Base-by-base conservation (phyloP, 225 moss, liverwort and hornwort genomes). In the Sphagnum tenellum region DNA sequence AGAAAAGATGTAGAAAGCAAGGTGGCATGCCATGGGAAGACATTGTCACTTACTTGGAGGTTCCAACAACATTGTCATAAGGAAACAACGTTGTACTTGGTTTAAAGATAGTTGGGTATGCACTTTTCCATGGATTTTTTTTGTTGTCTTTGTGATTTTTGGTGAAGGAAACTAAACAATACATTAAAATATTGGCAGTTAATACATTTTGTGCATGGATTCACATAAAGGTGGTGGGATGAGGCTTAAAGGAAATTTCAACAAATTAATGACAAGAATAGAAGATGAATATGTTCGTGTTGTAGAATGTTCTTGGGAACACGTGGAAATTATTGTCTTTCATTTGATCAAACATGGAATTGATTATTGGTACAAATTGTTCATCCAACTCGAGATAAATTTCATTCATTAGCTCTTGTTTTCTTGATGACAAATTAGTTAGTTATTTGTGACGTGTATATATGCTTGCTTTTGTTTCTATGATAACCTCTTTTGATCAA, bases 1-100 rank as follows among this genome's bases (percentile, higher is more conserved):
- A 78, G 82, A 49, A 91, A 86, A 69, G 89, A 84, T 4, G 84
- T 75, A 80, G 81, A 67, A 80, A 78, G 56, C 78, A 80, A 55
- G 84, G 84, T 55, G 84, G 84, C 72, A 78, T 94, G 12, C 64
- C 89, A 57, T 94, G 91, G 94, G 91, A 94, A 55, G 91, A 91
- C 64, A 81, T 94, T 64, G 91, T 89, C 3, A 70, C 80, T 46
- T 94, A 89, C 75, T 85, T 88, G 54, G 94, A 89, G 70, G 91
- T 91, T 48, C 73, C 80, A 50, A 79, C 86, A 56, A 70, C 81
- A 55, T 56, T 73, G 59, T 81, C 77, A 56, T 72, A 77, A 60
- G 89, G 78, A 45, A 67, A 68, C 14, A 81, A 78, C 51, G 64
- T 66, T 65, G 76, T 79, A 9, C 77, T 88, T 14, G 86, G 87